phyloP scores from a whole-genome alignment of 1,139 yeast genomes.

The Blastobotrys proliferans region DNA sequence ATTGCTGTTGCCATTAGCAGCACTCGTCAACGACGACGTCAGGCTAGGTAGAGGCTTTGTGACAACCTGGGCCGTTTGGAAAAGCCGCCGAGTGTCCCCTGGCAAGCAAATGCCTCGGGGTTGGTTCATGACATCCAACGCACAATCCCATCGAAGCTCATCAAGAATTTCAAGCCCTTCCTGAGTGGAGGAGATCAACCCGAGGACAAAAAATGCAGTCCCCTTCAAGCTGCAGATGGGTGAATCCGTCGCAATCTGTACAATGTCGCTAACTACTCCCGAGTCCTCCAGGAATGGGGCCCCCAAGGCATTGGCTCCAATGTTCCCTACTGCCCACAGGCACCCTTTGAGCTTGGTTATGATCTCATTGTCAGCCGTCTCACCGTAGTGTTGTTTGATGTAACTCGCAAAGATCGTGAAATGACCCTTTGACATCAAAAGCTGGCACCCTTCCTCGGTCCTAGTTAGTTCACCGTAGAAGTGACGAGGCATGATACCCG shows the following conservation, averaged over 20 bases:
- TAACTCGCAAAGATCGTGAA: constrained; percentile 42
- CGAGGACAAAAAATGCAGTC: constrained; percentile 72
- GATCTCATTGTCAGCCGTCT: constrained; percentile 27
- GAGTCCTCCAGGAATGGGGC: constrained; percentile 62
- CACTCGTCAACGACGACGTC: neutral
- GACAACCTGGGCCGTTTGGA: constrained; percentile 9
- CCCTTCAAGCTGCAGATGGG: constrained; percentile 65
- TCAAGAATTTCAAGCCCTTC: constrained; percentile 87
- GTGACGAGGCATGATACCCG: constrained; percentile 49
- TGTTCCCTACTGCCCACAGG: constrained; percentile 84
- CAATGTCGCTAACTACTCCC: constrained; percentile 52
- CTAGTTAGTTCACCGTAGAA: constrained; percentile 77
- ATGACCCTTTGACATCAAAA: constrained; percentile 47
- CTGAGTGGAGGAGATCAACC: constrained; percentile 64
- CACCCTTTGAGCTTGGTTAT: constrained; percentile 61
- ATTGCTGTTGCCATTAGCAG: neutral
- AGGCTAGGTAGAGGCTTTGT: neutral
- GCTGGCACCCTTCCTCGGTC: constrained; percentile 72
- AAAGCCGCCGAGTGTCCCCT: constrained; percentile 19
- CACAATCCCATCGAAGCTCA: constrained; percentile 72
- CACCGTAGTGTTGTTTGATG: constrained; percentile 37
- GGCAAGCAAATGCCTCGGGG: constrained; percentile 46
- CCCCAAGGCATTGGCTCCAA: constrained; percentile 63
- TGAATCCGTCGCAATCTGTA: constrained; percentile 50
- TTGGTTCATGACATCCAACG: constrained; percentile 47